A percentile compares a stretch with the other conserved stretches of the same genome.
phyloP scores from a whole-genome alignment of 2,329 filamentous ascomycete genomes.

The Talaromyces sp. region DNA sequence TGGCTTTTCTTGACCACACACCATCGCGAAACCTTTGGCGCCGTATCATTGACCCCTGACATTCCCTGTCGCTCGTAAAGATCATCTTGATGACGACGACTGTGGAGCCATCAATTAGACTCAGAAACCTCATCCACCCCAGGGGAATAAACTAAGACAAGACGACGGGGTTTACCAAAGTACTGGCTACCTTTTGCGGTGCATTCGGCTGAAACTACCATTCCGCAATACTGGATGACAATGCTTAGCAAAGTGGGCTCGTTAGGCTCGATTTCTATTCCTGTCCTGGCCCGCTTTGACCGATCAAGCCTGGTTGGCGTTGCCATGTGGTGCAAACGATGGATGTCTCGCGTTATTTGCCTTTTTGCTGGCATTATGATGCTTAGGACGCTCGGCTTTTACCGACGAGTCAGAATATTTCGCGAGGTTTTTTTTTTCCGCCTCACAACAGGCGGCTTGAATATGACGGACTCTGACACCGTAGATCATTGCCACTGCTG shows the following conservation, averaged over 20 bases:
- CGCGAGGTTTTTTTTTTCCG: neutral
- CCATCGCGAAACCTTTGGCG: neutral
- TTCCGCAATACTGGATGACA: neutral
- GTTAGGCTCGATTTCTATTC: neutral
- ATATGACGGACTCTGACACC: neutral
- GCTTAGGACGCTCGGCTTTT: neutral
- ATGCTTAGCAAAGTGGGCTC: neutral
- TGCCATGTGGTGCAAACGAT: neutral
- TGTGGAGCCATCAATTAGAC: neutral
- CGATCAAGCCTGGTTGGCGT: neutral
- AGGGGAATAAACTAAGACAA: neutral
- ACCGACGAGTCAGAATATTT: neutral
- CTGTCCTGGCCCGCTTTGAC: neutral
- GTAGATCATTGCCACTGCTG: neutral
- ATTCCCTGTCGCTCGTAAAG: neutral
- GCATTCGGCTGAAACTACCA: neutral
- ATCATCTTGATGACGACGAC: neutral
- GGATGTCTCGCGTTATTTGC: neutral
- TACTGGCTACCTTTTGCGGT: neutral
- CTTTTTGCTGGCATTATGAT: neutral
- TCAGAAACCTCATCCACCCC: neutral
- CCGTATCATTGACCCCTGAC: neutral
- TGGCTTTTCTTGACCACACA: neutral
- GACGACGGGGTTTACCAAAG: neutral
- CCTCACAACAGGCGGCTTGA: neutral